A percentile compares a stretch with the other conserved stretches of the same genome.
Conservation (phyloP, 139 green algal genomes). For the Picochlorum sp. region DNA sequence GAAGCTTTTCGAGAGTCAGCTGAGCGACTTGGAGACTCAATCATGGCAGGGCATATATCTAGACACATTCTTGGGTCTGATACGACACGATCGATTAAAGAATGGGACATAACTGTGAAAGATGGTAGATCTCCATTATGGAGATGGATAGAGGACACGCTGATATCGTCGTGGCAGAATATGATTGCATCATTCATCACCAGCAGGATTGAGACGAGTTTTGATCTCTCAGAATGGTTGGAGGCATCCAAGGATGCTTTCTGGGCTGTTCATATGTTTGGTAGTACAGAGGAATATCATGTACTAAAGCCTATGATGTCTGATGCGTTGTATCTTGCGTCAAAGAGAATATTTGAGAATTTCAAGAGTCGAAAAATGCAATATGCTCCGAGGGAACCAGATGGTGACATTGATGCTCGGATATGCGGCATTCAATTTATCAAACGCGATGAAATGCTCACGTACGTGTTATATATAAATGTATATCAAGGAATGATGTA, state of each 20-base stretch:
- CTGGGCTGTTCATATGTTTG: conserved; percentile 11
- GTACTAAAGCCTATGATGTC: conserved; percentile 15
- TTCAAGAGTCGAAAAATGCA: conserved; percentile 7
- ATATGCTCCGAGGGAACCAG: conserved; percentile 8
- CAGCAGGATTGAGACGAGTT: conserved; percentile 8
- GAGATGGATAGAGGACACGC: not conserved
- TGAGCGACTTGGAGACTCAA: too few species aligned
- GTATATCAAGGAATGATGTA: too few species aligned
- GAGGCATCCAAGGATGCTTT: conserved; percentile 23
- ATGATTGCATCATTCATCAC: conserved; percentile 8
- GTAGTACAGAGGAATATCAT: conserved; percentile 16
- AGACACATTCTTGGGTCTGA: not conserved
- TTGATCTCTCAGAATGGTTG: conserved; percentile 17
- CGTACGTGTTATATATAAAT: not conserved
- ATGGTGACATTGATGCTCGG: not conserved
- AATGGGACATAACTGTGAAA: not conserved
- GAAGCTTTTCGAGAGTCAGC: too few species aligned
- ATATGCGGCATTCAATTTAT: conserved; percentile 10
- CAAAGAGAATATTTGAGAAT: conserved; percentile 1
- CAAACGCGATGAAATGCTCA: not conserved
- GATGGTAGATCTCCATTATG: not conserved
- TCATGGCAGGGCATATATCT: too few species aligned
- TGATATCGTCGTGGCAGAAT: not conserved
- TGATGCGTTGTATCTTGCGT: conserved; percentile 9
- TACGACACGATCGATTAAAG: not conserved